A percentile compares a stretch with the other conserved stretches of the same genome.
These are phyloP conservation scores for Pyricularia pennisetigena DNA, from an alignment of 2,329 filamentous ascomycete genomes.

Conservation along the genomic window DNA sequence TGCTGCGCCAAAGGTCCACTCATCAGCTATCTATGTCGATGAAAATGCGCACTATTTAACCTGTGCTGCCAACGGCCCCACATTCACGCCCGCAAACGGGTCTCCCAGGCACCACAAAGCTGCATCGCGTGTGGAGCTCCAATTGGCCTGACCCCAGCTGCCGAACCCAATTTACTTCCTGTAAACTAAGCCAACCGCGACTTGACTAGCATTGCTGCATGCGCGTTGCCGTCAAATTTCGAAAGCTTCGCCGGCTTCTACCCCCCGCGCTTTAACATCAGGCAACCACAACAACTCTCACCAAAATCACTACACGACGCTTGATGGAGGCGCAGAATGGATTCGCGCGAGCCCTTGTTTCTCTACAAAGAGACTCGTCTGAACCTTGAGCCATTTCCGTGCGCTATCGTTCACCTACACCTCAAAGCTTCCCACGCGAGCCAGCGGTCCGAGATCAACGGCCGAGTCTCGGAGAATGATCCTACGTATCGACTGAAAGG, in stretches of 20 bases:
- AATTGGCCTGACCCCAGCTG: neutral
- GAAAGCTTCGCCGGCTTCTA: neutral
- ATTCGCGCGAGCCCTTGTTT: conserved; percentile 49
- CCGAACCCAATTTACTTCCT: neutral
- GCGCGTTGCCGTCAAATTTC: neutral
- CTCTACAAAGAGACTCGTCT: conserved; percentile 82
- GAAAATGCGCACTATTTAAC: neutral
- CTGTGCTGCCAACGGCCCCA: neutral
- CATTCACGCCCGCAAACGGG: neutral
- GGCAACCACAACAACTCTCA: conserved; percentile 7
- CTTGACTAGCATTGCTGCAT: neutral
- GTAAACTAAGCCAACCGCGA: neutral
- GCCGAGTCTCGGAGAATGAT: conserved; percentile 55
- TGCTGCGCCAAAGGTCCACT: neutral
- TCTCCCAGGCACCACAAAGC: neutral
- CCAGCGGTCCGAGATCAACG: conserved; percentile 22
- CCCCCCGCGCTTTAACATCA: conserved; percentile 13
- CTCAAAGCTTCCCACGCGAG: conserved; percentile 43
- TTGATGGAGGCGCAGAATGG: conserved; percentile 59
- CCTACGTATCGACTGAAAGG: conserved; percentile 58
- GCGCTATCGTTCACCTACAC: conserved; percentile 61
- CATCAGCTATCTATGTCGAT: neutral
- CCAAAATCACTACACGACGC: neutral
- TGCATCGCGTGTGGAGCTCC: neutral
- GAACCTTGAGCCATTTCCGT: conserved; percentile 65